These are phyloP conservation scores for button mushroom (Agaricus bisporus) DNA, from an alignment of 768 basidiomycete species.

Conservation along the genomic window DNA sequence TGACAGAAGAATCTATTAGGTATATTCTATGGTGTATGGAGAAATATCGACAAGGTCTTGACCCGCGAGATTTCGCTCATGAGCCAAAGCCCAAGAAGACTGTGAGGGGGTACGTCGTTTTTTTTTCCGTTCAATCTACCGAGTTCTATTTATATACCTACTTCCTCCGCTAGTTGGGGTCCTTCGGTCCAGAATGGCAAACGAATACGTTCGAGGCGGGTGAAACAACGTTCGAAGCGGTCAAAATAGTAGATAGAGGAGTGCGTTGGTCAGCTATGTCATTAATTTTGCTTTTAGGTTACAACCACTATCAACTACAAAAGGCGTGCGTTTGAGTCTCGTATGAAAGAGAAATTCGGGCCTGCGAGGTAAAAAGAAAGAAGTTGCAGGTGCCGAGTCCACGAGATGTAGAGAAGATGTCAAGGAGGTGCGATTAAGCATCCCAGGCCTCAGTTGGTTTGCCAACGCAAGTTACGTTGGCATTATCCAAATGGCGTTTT, in stretches of 20 bases:
- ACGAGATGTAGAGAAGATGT: not conserved
- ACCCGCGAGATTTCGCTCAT: conserved; percentile 58
- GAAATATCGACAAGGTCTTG: conserved; percentile 57
- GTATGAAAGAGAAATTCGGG: not conserved
- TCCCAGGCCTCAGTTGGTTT: conserved; percentile 12
- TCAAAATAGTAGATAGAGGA: conserved; percentile 26
- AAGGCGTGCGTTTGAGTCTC: not conserved
- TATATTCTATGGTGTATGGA: conserved; percentile 86
- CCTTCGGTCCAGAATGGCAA: conserved; percentile 72
- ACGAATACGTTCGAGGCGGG: conserved; percentile 60
- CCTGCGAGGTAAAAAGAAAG: not conserved
- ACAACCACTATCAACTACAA: not conserved
- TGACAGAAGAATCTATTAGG: conserved; percentile 29
- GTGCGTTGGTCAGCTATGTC: conserved; percentile 3
- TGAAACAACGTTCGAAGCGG: conserved; percentile 50
- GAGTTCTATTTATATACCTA: not conserved
- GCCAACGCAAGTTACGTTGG: conserved; percentile 23
- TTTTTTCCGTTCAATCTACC: not conserved
- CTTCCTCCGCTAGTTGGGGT: conserved; percentile 47
- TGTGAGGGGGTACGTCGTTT: conserved; percentile 61
- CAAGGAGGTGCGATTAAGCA: not conserved
- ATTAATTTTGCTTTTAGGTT: not conserved
- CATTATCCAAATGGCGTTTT: conserved; percentile 36
- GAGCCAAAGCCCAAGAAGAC: conserved; percentile 67
- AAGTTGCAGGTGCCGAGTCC: not conserved